Evolutionary conservation across 2,329 filamentous ascomycete genomes (phyloP).

Genomic region (Tolypocladium amazonense): DNA sequence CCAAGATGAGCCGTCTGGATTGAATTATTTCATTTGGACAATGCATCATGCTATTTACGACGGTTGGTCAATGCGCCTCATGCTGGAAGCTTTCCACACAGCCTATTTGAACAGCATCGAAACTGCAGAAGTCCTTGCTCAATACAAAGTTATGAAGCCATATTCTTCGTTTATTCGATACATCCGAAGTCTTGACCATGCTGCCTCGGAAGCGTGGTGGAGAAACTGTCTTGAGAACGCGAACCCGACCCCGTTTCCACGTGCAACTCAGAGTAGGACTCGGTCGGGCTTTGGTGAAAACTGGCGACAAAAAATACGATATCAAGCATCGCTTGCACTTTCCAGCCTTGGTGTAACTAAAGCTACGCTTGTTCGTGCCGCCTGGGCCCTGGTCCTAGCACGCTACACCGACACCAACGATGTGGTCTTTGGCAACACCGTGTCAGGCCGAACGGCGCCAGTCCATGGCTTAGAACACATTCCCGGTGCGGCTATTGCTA

Average conservation of each 20-base stretch:
- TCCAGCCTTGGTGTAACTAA: background rate
- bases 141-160: background rate
- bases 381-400: constrained; percentile 6
- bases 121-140: background rate
- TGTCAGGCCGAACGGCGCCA: constrained; percentile 44
- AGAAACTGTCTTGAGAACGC: background rate
- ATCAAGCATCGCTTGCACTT: background rate
- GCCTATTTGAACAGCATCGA: constrained; percentile 1
- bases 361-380: background rate
- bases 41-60: constrained; percentile 17
- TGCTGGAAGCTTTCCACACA: constrained; percentile 5
- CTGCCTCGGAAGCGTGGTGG: background rate
- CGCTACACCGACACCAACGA: constrained; percentile 21
- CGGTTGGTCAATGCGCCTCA: constrained; percentile 11
- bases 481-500: constrained; percentile 51
- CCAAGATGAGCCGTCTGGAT: background rate
- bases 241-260: background rate
- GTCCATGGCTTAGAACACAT: constrained; percentile 40
- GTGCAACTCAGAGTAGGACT: background rate
- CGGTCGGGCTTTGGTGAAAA: background rate
- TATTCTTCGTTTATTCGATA: background rate
- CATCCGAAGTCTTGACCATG: background rate
- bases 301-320: background rate
- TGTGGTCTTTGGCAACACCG: constrained; percentile 47
- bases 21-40: constrained; percentile 10